Evolutionary conservation across 1,284 basidiomycete species (phyloP).

Genomic region (Peniophora sp.): DNA sequence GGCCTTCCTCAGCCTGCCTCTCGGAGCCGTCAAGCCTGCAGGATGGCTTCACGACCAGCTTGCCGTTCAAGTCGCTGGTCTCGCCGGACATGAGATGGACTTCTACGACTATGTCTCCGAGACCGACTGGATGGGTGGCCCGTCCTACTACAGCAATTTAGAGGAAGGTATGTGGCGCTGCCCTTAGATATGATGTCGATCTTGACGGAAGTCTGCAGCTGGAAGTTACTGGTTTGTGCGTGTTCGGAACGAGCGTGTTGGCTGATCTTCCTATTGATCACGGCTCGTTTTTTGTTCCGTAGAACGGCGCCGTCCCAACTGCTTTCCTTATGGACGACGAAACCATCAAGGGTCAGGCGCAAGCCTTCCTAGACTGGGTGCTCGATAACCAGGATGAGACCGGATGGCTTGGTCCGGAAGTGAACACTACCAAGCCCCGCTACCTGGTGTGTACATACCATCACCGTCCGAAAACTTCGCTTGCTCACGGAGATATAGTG

Average conservation of each 20-base stretch:
- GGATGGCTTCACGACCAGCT: conserved; percentile 44
- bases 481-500: background rate
- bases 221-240: conserved; percentile 56
- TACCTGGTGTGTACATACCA: conserved; percentile 25
- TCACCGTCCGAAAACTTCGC: no score
- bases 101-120: conserved; percentile 47
- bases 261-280: background rate
- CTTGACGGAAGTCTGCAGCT: conserved; percentile 21
- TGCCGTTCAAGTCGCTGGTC: conserved; percentile 41
- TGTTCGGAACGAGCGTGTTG: no score
- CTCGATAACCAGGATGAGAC: conserved; percentile 44
- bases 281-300: no score
- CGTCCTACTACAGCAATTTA: conserved; percentile 40
- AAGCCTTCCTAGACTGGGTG: conserved; percentile 45
- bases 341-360: conserved; percentile 38
- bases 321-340: conserved; percentile 37
- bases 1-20: conserved; percentile 38
- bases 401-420: conserved; percentile 54
- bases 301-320: conserved; percentile 50
- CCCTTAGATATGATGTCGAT: background rate
- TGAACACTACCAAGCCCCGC: conserved; percentile 42
- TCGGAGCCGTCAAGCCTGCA: conserved; percentile 38
- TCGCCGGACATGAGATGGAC: conserved; percentile 48
- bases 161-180: conserved; percentile 37
- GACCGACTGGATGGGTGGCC: conserved; percentile 47